Evolutionary conservation across 2,329 filamentous ascomycete species (phyloP), one percentile per base, ranked within the genome.

Genomic region (Exophiala viscosa): DNA sequence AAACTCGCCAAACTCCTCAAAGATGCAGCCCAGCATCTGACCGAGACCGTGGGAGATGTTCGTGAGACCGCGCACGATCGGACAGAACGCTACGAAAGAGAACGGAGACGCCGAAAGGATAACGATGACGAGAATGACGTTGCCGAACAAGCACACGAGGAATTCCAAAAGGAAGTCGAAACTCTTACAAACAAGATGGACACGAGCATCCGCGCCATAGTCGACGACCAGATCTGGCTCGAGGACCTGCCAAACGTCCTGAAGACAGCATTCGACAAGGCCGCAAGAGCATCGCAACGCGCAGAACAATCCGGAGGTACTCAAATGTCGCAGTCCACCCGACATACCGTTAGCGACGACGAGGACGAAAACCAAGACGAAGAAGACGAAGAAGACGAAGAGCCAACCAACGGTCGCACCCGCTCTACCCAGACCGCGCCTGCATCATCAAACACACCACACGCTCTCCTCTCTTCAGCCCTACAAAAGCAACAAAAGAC

Each of bases 161-260:
- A 50, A 14, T 69, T 73, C 13, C 70, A 74, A 50, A 66, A 69
- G 15, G 71, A 74, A 50, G 79, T 83, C 2, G 69, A 76, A 13
- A 65, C 67, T 3, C 69, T 81, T 60, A 85, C 81, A 1, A 65
- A 68, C 23, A 72, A 74, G 45, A 73, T 86, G 63, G 84, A 87
- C 59, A 72, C 76, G 62, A 73, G 71, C 41, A 76, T 86, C 63
- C 75, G 83, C 13, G 70, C 74, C 10, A 66, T 82, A 44, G 78
- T 87, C 53, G 84, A 87, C 66, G 73, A 73, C 7, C 72, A 77
- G 51, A 69, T 75, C 7, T 75, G 71, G 53, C 65, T 80, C 11
- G 66, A 73, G 49, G 63, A 66, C 3, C 64, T 81, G 40, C 69
- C 70, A 28, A 69, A 73, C 10, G 68, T 71, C 2, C 55, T 84